Base-by-base conservation (phyloP, 108 stramenopile species). In the Fragilariopsis cylindrus region DNA sequence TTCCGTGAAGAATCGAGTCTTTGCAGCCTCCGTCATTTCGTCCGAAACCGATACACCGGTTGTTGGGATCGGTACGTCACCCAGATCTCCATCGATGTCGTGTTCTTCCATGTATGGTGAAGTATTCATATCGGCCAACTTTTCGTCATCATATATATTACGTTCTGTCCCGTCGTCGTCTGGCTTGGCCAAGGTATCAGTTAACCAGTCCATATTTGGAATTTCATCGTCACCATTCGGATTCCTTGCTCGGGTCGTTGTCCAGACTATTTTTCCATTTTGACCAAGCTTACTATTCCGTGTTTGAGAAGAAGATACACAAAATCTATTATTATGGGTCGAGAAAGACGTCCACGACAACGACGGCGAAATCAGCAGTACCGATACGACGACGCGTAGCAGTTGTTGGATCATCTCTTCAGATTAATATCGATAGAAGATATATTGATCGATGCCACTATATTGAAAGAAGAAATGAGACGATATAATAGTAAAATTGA, bases 11-110 rank as follows among this genome's bases (percentile, higher is more conserved):
- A 83, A 86, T 21, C 70, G 68, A 55, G 81, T 80, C 39, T 44
- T 74, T 57, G 79, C 75, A 5, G 75, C 45, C 19, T 74, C 52
- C 43, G 72, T 68, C 76, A 87, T 78, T 74, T 83, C 80, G 49
- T 88, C 84, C 4, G 63, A 77, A 15, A 88, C 70, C 40, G 82
- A 81, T 49, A 84, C 48, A 4, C 84, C 87, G 2, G 81, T 80
- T 1, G 82, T 66, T 3, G 87, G 87, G 39, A 84, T 78, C 15
- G 72, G 78, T 12, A 75, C 66, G 44, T 82, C 73, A 2, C 79
- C 79, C 48, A 71, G 7, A 7, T 69, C 78, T 16, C 54, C 74
- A 2, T 82, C 70, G 60, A 50, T 30, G 53, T 72, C 56, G 44
- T 58, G 63, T 47, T 79, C 72, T 69, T 79, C 74, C 57, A 67